Conservation (phyloP, 1,284 basidiomycete genomes). For the Cutaneotrichosporon cutaneum region DNA sequence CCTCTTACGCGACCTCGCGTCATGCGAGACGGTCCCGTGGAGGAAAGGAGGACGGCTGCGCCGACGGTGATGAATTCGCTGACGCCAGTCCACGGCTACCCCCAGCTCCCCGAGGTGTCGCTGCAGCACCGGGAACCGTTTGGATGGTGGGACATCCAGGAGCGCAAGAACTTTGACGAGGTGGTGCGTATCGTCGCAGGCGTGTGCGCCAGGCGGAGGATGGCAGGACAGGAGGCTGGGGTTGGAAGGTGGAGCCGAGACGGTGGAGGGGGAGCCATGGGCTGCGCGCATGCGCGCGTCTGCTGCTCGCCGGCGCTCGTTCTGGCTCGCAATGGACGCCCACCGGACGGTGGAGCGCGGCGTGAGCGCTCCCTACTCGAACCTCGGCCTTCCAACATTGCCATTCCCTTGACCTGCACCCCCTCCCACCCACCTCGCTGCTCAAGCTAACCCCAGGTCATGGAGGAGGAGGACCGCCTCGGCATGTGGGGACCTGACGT, state of each 20-base stretch:
- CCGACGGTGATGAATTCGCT: background rate
- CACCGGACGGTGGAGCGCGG: too few relatives aligned
- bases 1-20: background rate
- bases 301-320: too few relatives aligned
- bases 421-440: background rate
- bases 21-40: too few relatives aligned
- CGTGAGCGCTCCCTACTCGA: too few relatives aligned
- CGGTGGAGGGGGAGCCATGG: background rate
- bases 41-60: background rate
- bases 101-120: constrained; percentile 69
- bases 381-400: too few relatives aligned
- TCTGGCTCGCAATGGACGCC: too few relatives aligned
- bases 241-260: background rate
- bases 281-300: too few relatives aligned
- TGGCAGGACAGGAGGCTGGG: background rate
- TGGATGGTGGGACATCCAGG: constrained; percentile 79
- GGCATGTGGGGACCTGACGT: constrained; percentile 88
- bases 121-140: constrained; percentile 65
- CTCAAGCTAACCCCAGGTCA: constrained; percentile 59
- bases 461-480: constrained; percentile 76
- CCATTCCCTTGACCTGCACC: background rate
- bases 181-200: constrained; percentile 58
- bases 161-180: constrained; percentile 82
- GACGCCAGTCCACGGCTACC: constrained; percentile 62
- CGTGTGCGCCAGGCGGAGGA: background rate